Conservation (phyloP, 2,329 filamentous ascomycete species). For the Scytalidium sp. region DNA sequence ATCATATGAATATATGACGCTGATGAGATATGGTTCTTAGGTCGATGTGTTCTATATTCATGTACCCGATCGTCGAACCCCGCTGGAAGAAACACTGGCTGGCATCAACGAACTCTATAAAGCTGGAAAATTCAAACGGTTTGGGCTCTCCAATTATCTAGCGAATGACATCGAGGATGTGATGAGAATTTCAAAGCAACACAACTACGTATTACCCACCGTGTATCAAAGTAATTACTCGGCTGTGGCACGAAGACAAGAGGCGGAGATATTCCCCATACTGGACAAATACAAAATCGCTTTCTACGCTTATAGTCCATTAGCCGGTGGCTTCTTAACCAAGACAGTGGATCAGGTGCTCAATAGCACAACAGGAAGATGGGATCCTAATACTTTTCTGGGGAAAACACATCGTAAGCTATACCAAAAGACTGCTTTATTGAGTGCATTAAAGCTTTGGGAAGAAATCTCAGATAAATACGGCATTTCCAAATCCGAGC, state of each 20-base stretch:
- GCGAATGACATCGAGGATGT: conserved; percentile 83
- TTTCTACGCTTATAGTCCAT: conserved; percentile 75
- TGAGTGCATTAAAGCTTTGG: conserved; percentile 13
- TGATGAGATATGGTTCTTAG: no score
- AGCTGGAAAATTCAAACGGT: conserved; percentile 71
- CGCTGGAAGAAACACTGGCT: conserved; percentile 74
- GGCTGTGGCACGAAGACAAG: conserved; percentile 69
- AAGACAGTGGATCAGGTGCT: conserved; percentile 3
- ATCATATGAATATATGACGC: no score
- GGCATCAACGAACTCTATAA: conserved; percentile 76
- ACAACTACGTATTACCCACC: conserved; percentile 75
- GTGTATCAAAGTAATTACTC: conserved; percentile 88
- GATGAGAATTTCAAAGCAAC: conserved; percentile 70
- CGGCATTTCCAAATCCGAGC: conserved; percentile 23
- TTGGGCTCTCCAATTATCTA: conserved; percentile 78
- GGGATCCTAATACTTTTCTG: neutral
- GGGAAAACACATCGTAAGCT: neutral
- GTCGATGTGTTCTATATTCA: conserved; percentile 78
- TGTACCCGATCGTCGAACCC: conserved; percentile 60
- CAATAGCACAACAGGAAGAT: neutral
- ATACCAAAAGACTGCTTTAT: neutral
- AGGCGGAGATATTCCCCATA: conserved; percentile 67
- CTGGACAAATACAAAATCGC: conserved; percentile 72
- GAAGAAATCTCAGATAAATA: conserved; percentile 12
- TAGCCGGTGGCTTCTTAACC: conserved; percentile 74